Percentiles rank a stretch among this genome's conserved stretches.
Conservation (phyloP, 345 rosid genomes). For the rapeseed (Brassica napus) region DNA sequence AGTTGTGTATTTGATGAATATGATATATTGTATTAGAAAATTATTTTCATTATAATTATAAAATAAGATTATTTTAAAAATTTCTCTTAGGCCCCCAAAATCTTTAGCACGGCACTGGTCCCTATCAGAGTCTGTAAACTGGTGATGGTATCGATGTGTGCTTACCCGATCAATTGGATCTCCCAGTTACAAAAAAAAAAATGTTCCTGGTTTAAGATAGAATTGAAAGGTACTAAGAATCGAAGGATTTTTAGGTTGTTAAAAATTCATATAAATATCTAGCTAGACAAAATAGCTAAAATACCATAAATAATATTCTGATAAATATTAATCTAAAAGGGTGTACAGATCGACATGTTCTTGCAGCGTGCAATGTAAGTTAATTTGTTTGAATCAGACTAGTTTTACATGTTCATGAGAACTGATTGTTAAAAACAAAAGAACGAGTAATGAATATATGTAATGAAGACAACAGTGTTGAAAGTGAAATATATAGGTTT, state of each 20-base stretch:
- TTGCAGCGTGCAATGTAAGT: not conserved
- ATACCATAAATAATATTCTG: not conserved
- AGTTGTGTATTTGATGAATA: no score
- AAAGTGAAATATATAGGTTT: not conserved
- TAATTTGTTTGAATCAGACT: not conserved
- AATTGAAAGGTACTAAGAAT: not conserved
- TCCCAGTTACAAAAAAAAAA: constrained; percentile 24
- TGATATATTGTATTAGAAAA: no score
- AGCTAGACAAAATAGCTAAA: not conserved
- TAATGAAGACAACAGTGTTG: not conserved
- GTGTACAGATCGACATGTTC: not conserved
- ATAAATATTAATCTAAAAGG: not conserved
- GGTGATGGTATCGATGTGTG: constrained; percentile 86
- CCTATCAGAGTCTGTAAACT: constrained; percentile 71
- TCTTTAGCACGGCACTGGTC: constrained; percentile 39
- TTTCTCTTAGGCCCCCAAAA: no score
- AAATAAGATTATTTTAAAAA: no score
- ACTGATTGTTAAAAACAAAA: not conserved
- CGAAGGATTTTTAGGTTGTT: not conserved
- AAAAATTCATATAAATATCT: not conserved
- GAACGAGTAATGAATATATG: not conserved
- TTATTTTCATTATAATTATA: no score
- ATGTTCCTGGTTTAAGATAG: not conserved
- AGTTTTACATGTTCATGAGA: constrained; percentile 10
- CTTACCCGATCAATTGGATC: constrained; percentile 91